Percentiles rank a stretch among this genome's conserved stretches.
Conservation (phyloP, 805 yeast species). For the Monosporozyma siamensis region DNA sequence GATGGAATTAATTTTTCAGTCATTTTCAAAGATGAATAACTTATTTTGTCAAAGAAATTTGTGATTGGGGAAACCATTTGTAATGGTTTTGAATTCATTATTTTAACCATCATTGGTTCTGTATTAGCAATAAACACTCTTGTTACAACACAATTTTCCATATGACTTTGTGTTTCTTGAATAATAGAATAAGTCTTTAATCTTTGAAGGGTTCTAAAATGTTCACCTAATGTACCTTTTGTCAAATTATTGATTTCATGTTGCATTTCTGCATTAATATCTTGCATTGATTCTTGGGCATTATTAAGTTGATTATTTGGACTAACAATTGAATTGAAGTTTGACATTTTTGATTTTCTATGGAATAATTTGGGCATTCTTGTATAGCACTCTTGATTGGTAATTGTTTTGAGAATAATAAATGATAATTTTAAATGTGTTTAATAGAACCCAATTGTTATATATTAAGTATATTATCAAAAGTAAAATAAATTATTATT, state of each 20-base stretch:
- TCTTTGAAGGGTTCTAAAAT: slow-evolving; percentile 33
- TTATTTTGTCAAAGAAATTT: slow-evolving; percentile 39
- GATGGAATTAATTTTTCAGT: slow-evolving; percentile 55
- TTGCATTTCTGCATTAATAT: not conserved
- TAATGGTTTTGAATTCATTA: slow-evolving; percentile 24
- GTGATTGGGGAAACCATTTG: slow-evolving; percentile 38
- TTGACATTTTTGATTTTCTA: not conserved
- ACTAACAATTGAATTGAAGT: not conserved
- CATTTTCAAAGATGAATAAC: slow-evolving; percentile 45
- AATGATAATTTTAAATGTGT: too few species aligned
- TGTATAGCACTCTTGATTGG: too few species aligned
- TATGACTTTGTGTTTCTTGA: slow-evolving; percentile 31
- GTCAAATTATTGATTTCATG: not conserved
- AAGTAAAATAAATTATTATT: too few species aligned
- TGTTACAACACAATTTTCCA: slow-evolving; percentile 32
- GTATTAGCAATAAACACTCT: slow-evolving; percentile 28
- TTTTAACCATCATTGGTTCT: slow-evolving; percentile 26
- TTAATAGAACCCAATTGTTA: too few species aligned
- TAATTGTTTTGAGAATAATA: too few species aligned
- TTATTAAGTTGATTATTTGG: not conserved
- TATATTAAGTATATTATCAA: not conserved
- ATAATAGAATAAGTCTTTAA: slow-evolving; percentile 42
- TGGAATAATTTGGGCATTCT: slow-evolving; percentile 6
- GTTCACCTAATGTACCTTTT: not conserved
- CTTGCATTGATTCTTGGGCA: not conserved